These are phyloP conservation scores for Podospora didyma DNA, from an alignment of 495 filamentous ascomycete species.

Conservation along the genomic window DNA sequence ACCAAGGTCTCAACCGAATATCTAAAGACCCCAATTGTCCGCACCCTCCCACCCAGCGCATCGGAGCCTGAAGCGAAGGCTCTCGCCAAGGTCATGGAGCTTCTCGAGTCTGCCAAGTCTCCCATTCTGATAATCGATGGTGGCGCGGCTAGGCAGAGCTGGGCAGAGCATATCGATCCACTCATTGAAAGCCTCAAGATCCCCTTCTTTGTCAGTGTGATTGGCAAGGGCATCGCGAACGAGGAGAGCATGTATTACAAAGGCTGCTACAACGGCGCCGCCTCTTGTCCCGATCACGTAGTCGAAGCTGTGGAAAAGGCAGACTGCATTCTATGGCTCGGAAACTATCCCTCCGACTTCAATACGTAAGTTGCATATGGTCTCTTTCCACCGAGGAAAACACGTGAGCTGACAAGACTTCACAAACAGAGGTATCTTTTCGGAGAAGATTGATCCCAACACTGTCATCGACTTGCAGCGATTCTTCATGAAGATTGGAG, in stretches of 20 bases:
- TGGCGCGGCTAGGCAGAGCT: constrained; percentile 21
- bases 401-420: constrained; percentile 5
- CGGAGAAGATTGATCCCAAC: constrained; percentile 19
- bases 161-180: constrained; percentile 20
- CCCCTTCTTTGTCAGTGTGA: constrained; percentile 28
- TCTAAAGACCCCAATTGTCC: constrained; percentile 19
- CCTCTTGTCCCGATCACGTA: constrained; percentile 15
- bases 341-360: constrained; percentile 27
- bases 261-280: constrained; percentile 29
- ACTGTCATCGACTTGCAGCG: constrained; percentile 37
- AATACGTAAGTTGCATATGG: constrained; percentile 19
- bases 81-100: constrained; percentile 21
- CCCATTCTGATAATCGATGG: constrained; percentile 35
- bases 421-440: constrained; percentile 32
- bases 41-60: constrained; percentile 11
- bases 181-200: constrained; percentile 28
- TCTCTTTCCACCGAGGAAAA: neutral
- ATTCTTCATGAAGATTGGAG: constrained; percentile 32
- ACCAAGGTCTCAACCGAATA: constrained; percentile 18
- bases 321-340: constrained; percentile 36
- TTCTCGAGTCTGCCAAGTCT: constrained; percentile 17
- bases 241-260: constrained; percentile 27
- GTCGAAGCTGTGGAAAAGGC: constrained; percentile 25
- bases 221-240: constrained; percentile 34
- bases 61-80: constrained; percentile 16